phyloP scores from a whole-genome alignment of 306 rosid genomes.

The Lotus japonicus region DNA sequence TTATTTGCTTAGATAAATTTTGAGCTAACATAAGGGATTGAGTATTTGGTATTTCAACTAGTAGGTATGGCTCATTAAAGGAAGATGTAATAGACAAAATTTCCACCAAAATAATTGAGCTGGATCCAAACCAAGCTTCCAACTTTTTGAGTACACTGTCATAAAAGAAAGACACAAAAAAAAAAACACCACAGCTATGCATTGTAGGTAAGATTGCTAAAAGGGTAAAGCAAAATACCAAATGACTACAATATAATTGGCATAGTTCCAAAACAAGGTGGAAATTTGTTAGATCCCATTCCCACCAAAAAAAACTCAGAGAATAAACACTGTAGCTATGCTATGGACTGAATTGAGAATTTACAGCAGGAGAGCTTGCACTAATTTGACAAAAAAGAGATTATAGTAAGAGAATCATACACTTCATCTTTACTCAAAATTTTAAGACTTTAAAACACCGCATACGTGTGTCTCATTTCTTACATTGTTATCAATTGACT shows the following conservation, averaged over 20 bases:
- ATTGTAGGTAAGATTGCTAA: slow-evolving; percentile 4
- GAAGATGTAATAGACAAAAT: background rate
- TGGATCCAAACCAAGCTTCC: background rate
- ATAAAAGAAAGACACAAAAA: background rate
- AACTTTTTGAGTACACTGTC: background rate
- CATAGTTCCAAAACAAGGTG: background rate
- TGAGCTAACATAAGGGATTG: background rate
- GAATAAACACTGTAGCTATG: slow-evolving; percentile 13
- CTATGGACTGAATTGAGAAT: slow-evolving; percentile 16
- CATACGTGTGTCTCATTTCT: too few species aligned
- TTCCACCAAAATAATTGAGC: background rate
- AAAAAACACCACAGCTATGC: background rate
- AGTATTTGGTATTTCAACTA: slow-evolving; percentile 11
- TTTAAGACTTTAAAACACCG: too few species aligned
- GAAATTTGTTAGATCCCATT: background rate
- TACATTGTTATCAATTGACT: too few species aligned
- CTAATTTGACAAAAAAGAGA: too few species aligned
- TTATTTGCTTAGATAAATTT: background rate
- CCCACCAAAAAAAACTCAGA: slow-evolving; percentile 17
- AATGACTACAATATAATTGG: background rate
- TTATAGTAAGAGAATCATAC: too few species aligned
- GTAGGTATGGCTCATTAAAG: slow-evolving; percentile 6
- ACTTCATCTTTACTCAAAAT: too few species aligned
- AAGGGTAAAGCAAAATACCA: background rate
- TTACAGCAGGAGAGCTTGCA: too few species aligned